phyloP scores from a whole-genome alignment of 2,329 filamentous ascomycete species.

The Stagonosporopsis vannaccii region DNA sequence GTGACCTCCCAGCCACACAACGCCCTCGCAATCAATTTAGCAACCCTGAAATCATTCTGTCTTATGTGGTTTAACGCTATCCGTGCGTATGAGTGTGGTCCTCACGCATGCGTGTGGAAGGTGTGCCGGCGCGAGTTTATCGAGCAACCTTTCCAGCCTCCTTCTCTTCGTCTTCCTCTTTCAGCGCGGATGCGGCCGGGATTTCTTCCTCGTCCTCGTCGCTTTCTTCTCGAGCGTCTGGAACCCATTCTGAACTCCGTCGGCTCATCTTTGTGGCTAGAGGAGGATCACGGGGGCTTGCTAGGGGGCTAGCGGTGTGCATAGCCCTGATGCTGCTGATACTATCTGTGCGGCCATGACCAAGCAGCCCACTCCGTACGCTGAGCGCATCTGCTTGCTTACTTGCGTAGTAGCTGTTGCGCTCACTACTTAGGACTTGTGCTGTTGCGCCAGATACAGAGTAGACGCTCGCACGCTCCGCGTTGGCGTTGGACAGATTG shows the following conservation, averaged over 20 bases:
- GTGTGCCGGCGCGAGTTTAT: background rate
- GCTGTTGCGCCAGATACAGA: constrained; percentile 70
- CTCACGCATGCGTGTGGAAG: background rate
- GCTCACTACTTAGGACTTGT: constrained; percentile 73
- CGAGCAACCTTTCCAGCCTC: background rate
- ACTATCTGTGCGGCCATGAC: constrained; percentile 83
- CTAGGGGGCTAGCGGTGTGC: constrained; percentile 64
- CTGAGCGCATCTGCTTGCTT: constrained; percentile 73
- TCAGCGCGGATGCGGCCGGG: background rate
- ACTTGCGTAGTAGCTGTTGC: constrained; percentile 79
- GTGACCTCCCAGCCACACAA: constrained; percentile 5
- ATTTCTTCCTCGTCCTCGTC: constrained; percentile 20
- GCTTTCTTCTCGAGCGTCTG: constrained; percentile 39
- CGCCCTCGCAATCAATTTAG: constrained; percentile 17
- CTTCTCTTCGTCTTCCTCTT: constrained; percentile 12
- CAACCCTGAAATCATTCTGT: background rate
- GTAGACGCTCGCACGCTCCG: constrained; percentile 82
- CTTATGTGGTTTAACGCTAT: background rate
- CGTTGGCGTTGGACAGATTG: constrained; percentile 57
- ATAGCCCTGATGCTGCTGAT: constrained; percentile 71
- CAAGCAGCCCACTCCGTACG: constrained; percentile 76
- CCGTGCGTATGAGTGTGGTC: background rate
- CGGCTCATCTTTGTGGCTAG: constrained; percentile 41
- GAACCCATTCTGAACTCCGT: constrained; percentile 47
- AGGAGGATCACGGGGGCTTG: constrained; percentile 57